Percentiles rank a stretch among this genome's conserved stretches.
These are phyloP conservation scores for Fraxinus velutina DNA, from an alignment of 305 asterid genomes.

Conservation along the genomic window DNA sequence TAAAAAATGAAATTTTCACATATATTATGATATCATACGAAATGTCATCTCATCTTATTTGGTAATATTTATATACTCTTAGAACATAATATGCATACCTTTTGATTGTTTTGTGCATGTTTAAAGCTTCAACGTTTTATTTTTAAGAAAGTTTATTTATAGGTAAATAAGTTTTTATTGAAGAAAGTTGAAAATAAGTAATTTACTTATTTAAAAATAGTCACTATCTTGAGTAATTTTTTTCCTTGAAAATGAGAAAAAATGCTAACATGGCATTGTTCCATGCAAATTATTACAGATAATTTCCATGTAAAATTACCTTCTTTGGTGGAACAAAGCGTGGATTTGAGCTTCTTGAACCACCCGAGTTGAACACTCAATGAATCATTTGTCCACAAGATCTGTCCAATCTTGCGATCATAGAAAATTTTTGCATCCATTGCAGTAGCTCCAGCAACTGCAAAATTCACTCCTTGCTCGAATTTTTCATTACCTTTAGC, in stretches of 20 bases:
- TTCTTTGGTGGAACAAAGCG: slow-evolving; percentile 47
- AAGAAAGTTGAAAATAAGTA: background rate
- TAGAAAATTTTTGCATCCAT: slow-evolving; percentile 57
- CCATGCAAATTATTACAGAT: background rate
- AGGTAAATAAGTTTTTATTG: no score
- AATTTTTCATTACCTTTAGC: slow-evolving; percentile 29
- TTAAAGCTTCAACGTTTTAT: background rate
- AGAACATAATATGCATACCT: background rate
- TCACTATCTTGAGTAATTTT: background rate
- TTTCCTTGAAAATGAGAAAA: no score
- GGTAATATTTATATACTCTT: background rate
- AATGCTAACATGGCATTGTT: background rate
- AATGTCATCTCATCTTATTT: background rate
- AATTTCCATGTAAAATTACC: slow-evolving; percentile 31
- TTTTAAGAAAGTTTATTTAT: background rate
- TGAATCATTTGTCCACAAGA: slow-evolving; percentile 62
- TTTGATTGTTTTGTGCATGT: background rate
- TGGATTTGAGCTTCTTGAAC: slow-evolving; percentile 61
- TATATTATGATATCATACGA: background rate
- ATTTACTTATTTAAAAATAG: no score
- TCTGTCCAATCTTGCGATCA: slow-evolving; percentile 41
- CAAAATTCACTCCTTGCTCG: slow-evolving; percentile 68
- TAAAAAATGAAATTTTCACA: no score
- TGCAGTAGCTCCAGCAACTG: slow-evolving; percentile 92
- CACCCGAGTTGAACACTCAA: slow-evolving; percentile 62